Evolutionary conservation across 2,329 filamentous ascomycete genomes (phyloP).

Genomic region (Penicillium sp.): DNA sequence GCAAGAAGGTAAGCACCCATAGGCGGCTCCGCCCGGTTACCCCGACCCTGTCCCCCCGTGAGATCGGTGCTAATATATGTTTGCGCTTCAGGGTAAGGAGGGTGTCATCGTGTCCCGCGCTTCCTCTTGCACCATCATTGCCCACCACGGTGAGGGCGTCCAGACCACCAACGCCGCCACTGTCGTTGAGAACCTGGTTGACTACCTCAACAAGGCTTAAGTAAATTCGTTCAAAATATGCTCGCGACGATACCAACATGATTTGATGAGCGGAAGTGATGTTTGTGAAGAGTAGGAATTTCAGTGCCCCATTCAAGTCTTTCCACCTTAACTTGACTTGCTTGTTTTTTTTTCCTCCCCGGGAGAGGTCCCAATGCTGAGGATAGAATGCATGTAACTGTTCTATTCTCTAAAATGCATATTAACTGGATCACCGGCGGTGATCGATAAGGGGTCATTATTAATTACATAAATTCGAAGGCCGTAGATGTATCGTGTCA

Average conservation of each 20-base stretch:
- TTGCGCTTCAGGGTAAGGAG: conserved; percentile 64
- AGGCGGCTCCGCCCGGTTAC: not conserved
- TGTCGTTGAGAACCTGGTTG: conserved; percentile 79
- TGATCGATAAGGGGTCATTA: conserved; percentile 20
- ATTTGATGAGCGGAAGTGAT: conserved; percentile 22
- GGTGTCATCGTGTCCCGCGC: conserved; percentile 86
- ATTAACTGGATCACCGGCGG: conserved; percentile 9
- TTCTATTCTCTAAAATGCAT: conserved; percentile 20
- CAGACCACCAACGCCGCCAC: conserved; percentile 74
- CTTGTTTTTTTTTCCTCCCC: not conserved
- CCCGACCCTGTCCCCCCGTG: not conserved
- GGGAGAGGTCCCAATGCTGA: conserved; percentile 5
- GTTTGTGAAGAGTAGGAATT: conserved; percentile 26
- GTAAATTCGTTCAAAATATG: conserved; percentile 45
- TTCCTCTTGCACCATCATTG: conserved; percentile 82
- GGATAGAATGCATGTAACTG: conserved; percentile 7
- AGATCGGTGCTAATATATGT: conserved; percentile 4
- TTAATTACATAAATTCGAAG: conserved; percentile 20
- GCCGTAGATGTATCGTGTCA: conserved; percentile 11
- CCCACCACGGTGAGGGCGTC: conserved; percentile 75
- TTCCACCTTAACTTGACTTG: not conserved
- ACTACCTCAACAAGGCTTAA: conserved; percentile 79
- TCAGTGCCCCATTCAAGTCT: conserved; percentile 19
- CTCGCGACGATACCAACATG: conserved; percentile 12
- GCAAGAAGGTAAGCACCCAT: conserved; percentile 67